phyloP scores from a whole-genome alignment of 768 basidiomycete genomes.

The Crucibulum laeve region DNA sequence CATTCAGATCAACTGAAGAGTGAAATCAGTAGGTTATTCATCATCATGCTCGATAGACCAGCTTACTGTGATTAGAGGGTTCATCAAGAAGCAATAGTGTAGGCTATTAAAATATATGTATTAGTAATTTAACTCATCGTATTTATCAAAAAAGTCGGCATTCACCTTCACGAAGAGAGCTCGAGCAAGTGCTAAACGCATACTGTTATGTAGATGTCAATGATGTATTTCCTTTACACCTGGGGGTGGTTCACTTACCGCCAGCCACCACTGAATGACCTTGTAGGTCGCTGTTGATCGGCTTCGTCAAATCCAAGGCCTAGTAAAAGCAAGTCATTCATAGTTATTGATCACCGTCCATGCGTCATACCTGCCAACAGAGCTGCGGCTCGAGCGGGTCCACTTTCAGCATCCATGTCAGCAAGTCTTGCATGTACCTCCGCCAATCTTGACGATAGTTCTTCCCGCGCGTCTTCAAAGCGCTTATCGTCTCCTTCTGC shows the following conservation, averaged over 20 bases:
- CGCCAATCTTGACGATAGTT: slow-evolving; percentile 71
- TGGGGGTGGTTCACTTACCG: slow-evolving; percentile 37
- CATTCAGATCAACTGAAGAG: slow-evolving; percentile 79
- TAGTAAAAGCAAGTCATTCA: slow-evolving; percentile 16
- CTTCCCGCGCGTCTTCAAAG: slow-evolving; percentile 83
- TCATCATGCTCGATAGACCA: background rate
- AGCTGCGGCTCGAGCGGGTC: slow-evolving; percentile 89
- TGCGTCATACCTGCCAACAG: slow-evolving; percentile 68
- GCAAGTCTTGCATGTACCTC: slow-evolving; percentile 88
- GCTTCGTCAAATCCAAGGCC: slow-evolving; percentile 88
- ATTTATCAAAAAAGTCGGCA: background rate
- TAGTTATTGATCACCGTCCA: background rate
- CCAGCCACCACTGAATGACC: slow-evolving; percentile 96
- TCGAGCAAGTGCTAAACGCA: slow-evolving; percentile 93
- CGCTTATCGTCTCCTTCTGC: slow-evolving; percentile 71
- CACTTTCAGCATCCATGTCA: slow-evolving; percentile 99
- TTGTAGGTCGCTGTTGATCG: slow-evolving; percentile 82
- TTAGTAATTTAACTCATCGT: slow-evolving; percentile 2
- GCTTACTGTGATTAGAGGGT: slow-evolving; percentile 92
- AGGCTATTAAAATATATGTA: slow-evolving; percentile 41
- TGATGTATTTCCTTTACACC: background rate
- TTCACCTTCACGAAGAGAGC: slow-evolving; percentile 92
- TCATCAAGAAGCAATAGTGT: slow-evolving; percentile 82
- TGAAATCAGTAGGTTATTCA: background rate
- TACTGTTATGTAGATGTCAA: slow-evolving; percentile 39